Evolutionary conservation across 192 early-diverging fungal species (phyloP).

Genomic region (Gamsiella multidivaricata): DNA sequence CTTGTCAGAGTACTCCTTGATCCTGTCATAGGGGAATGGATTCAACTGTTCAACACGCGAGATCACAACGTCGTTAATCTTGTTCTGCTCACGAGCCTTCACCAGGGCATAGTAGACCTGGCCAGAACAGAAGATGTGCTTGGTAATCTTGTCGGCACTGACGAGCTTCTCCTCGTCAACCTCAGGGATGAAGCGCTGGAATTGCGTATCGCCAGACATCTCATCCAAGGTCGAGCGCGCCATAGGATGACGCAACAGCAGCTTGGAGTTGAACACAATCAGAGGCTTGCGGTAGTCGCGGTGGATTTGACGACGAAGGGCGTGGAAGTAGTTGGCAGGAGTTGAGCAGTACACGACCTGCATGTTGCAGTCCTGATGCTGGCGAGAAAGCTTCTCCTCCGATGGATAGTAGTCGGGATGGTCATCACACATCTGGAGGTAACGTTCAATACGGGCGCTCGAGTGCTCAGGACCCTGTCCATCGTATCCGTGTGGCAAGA

Average conservation of each 20-base stretch:
- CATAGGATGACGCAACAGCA: conserved; percentile 92
- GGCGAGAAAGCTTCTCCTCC: conserved; percentile 83
- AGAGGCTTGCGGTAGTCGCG: conserved; percentile 97
- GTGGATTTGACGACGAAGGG: conserved; percentile 92
- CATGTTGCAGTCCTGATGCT: conserved; percentile 99
- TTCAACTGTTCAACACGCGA: conserved; percentile 94
- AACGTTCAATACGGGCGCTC: conserved; percentile 94
- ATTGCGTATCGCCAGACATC: conserved; percentile 84
- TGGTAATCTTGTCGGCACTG: conserved; percentile 87
- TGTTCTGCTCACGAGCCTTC: conserved; percentile 91
- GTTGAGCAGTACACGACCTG: conserved; percentile 96
- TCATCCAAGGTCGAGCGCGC: conserved; percentile 87
- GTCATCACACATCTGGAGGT: conserved; percentile 95
- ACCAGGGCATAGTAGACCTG: conserved; percentile 96
- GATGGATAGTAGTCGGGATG: conserved; percentile 87
- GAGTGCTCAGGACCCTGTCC: conserved; percentile 99
- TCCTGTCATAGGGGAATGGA: conserved; percentile 95
- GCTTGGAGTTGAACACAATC: conserved; percentile 84
- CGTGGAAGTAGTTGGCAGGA: conserved; percentile 98
- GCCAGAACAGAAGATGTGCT: conserved; percentile 94
- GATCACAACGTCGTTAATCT: conserved; percentile 88
- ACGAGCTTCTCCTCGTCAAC: conserved; percentile 82
- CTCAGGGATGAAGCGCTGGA: conserved; percentile 95
- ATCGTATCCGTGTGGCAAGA: conserved; percentile 98
- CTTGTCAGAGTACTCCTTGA: conserved; percentile 86